A percentile compares a stretch with the other conserved stretches of the same genome.
Conservation (phyloP, 345 rosid genomes). For the Bruguiera gymnorhiza region DNA sequence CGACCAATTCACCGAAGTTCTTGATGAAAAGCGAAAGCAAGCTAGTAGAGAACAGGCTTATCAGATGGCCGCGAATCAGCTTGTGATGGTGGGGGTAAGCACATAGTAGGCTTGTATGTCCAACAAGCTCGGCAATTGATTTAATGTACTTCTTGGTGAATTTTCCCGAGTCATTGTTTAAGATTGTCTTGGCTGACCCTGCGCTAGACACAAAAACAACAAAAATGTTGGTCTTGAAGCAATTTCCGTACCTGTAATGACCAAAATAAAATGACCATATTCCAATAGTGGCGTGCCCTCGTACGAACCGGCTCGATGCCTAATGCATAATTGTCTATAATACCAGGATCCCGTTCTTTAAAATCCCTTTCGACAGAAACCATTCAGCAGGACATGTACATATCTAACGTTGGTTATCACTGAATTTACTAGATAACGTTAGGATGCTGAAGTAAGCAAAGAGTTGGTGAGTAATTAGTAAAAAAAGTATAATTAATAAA, state of each 20-base stretch:
- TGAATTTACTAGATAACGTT: too few species aligned
- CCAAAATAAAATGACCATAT: too few species aligned
- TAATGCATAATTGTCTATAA: too few species aligned
- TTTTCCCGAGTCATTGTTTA: slow-evolving; percentile 51
- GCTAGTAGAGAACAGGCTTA: slow-evolving; percentile 47
- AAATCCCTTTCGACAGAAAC: too few species aligned
- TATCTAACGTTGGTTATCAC: too few species aligned
- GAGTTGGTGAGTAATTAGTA: too few species aligned
- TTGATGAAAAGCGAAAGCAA: slow-evolving; percentile 44
- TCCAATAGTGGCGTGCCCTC: too few species aligned
- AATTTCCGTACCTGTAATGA: slow-evolving; percentile 55
- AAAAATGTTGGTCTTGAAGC: slow-evolving; percentile 75
- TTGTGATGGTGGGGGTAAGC: slow-evolving; percentile 69
- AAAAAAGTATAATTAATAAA: too few species aligned
- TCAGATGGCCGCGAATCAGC: slow-evolving; percentile 51
- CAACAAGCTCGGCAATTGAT: slow-evolving; percentile 63
- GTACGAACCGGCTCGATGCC: too few species aligned
- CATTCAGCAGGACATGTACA: too few species aligned
- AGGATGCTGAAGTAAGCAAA: too few species aligned
- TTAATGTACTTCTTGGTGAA: slow-evolving; percentile 67
- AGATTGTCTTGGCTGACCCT: slow-evolving; percentile 51
- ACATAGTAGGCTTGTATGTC: slow-evolving; percentile 63
- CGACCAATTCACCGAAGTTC: slow-evolving; percentile 49
- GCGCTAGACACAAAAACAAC: slow-evolving; percentile 66
- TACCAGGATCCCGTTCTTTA: too few species aligned